These are phyloP conservation scores for Colletotrichum eleusines DNA, from an alignment of 2,329 filamentous ascomycete genomes.

Conservation along the genomic window DNA sequence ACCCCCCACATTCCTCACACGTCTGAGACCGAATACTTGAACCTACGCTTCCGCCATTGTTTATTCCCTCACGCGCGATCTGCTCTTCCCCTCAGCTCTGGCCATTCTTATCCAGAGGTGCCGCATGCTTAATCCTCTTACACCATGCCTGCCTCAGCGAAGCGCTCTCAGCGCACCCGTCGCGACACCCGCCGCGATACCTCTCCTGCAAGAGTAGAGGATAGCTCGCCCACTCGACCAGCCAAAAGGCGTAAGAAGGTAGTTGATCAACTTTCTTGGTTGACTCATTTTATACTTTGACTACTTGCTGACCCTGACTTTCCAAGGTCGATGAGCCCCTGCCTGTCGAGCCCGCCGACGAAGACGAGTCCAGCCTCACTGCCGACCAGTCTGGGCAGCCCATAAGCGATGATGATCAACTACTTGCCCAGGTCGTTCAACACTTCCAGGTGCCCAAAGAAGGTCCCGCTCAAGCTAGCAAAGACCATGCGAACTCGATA, in stretches of 20 bases:
- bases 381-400: constrained; percentile 55
- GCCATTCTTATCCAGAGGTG: constrained; percentile 21
- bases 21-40: constrained; percentile 37
- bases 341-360: constrained; percentile 59
- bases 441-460: constrained; percentile 58
- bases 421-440: constrained; percentile 68
- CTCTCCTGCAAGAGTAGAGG: constrained; percentile 53
- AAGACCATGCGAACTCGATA: constrained; percentile 72
- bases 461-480: constrained; percentile 68
- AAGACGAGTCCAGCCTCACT: constrained; percentile 57
- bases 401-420: constrained; percentile 64
- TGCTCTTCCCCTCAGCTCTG: background rate
- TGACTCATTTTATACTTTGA: constrained; percentile 10
- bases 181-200: constrained; percentile 55
- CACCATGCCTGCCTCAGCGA: constrained; percentile 54
- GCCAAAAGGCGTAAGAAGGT: constrained; percentile 75
- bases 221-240: constrained; percentile 72
- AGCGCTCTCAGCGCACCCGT: constrained; percentile 53
- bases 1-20: constrained; percentile 27
- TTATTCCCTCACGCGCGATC: constrained; percentile 10
- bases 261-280: constrained; percentile 41
- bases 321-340: constrained; percentile 53
- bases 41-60: constrained; percentile 14
- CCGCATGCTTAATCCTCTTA: constrained; percentile 28
- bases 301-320: constrained; percentile 21